Conservation (phyloP, 2,329 filamentous ascomycete genomes). For the Elsinoe batatas region DNA sequence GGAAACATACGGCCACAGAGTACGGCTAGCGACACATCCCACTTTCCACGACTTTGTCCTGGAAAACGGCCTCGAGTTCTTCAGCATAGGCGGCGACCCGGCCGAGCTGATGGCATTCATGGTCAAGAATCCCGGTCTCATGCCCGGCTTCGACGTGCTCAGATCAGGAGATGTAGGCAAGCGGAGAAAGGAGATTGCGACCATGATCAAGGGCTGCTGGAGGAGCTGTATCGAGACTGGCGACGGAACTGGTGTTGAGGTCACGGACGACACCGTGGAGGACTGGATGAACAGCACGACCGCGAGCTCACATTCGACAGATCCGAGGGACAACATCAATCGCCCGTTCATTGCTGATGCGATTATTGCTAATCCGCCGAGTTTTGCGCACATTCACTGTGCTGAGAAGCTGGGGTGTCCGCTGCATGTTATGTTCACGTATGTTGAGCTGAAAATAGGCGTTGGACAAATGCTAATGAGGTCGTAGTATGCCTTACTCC, state of each 20-base stretch:
- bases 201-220: conserved; percentile 24
- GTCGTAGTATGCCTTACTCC: conserved; percentile 75
- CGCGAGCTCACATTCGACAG: conserved; percentile 10
- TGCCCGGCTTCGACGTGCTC: conserved; percentile 21
- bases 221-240: conserved; percentile 21
- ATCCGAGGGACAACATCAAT: conserved; percentile 19
- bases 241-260: conserved; percentile 21
- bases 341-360: conserved; percentile 71
- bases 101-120: conserved; percentile 54
- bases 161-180: conserved; percentile 21
- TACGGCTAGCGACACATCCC: conserved; percentile 63
- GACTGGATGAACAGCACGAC: conserved; percentile 30
- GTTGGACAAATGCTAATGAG: neutral
- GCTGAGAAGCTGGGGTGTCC: conserved; percentile 68
- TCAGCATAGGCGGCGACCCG: conserved; percentile 65
- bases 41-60: conserved; percentile 60
- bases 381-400: conserved; percentile 65
- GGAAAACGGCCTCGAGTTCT: conserved; percentile 64
- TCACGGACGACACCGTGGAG: conserved; percentile 23
- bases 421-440: conserved; percentile 77
- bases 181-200: conserved; percentile 18
- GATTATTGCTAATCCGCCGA: conserved; percentile 70
- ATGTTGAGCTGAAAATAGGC: neutral
- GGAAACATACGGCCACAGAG: conserved; percentile 57
- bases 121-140: conserved; percentile 26